Conservation (phyloP, 768 basidiomycete species). For the Mycena epipterygia region DNA sequence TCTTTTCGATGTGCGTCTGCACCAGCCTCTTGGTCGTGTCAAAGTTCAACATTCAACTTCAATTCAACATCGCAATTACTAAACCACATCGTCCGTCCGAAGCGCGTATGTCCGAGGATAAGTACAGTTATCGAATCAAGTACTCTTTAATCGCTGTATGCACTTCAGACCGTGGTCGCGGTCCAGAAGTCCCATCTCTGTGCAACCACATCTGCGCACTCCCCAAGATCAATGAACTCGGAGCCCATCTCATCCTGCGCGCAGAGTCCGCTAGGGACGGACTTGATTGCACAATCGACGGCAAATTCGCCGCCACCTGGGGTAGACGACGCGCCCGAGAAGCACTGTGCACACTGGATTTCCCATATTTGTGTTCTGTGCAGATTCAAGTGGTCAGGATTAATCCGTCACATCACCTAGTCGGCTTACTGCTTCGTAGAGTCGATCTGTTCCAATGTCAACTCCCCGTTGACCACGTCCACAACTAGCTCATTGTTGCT, state of each 20-base stretch:
- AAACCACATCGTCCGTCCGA: no score
- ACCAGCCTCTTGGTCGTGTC: not conserved
- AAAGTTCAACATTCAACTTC: not conserved
- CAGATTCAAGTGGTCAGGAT: not conserved
- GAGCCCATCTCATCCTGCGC: slow-evolving; percentile 15
- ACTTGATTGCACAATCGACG: slow-evolving; percentile 28
- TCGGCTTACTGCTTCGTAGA: slow-evolving; percentile 6
- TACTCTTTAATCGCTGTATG: no score
- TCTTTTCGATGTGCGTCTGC: no score
- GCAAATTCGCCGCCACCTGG: slow-evolving; percentile 27
- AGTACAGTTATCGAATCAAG: no score
- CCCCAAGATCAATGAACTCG: not conserved
- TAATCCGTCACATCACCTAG: not conserved
- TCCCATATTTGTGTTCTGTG: slow-evolving; percentile 26
- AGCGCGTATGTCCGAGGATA: no score
- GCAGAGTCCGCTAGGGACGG: slow-evolving; percentile 24
- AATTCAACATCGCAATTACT: not conserved
- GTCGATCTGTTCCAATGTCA: slow-evolving; percentile 23
- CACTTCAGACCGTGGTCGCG: slow-evolving; percentile 22
- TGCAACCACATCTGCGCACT: slow-evolving; percentile 24
- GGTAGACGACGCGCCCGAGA: slow-evolving; percentile 20
- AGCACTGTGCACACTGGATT: slow-evolving; percentile 27
- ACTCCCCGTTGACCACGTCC: slow-evolving; percentile 1
- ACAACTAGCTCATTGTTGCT: slow-evolving; percentile 27
- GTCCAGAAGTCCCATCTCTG: slow-evolving; percentile 33